These are phyloP conservation scores for Hericium erinaceus DNA, from an alignment of 768 basidiomycete genomes.

Conservation along the genomic window DNA sequence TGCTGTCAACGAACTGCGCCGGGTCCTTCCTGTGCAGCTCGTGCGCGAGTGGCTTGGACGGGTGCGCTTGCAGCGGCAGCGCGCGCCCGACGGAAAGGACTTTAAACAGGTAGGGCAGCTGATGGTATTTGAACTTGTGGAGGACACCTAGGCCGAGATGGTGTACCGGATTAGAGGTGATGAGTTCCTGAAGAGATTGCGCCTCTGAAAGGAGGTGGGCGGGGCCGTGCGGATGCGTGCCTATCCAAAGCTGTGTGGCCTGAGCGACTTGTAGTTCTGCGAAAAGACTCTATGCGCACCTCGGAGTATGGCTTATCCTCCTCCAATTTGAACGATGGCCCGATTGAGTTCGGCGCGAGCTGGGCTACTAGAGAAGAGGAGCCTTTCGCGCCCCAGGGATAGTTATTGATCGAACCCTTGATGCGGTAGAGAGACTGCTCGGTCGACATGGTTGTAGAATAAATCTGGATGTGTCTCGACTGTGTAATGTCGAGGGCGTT, in stretches of 20 bases:
- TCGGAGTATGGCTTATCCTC: slow-evolving; percentile 45
- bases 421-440: slow-evolving; percentile 15
- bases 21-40: slow-evolving; percentile 33
- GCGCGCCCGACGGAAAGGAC: slow-evolving; percentile 40
- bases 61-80: slow-evolving; percentile 51
- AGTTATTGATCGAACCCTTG: slow-evolving; percentile 28
- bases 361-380: slow-evolving; percentile 37
- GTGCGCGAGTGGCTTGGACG: slow-evolving; percentile 38
- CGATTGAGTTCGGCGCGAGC: slow-evolving; percentile 24
- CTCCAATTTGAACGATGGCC: slow-evolving; percentile 29
- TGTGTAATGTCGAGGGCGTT: too few species aligned
- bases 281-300: slow-evolving; percentile 21
- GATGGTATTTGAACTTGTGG: slow-evolving; percentile 46
- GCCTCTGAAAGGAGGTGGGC: slow-evolving; percentile 24
- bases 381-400: slow-evolving; percentile 48
- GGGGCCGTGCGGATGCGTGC: slow-evolving; percentile 45
- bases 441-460: not conserved
- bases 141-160: slow-evolving; percentile 44
- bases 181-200: slow-evolving; percentile 26
- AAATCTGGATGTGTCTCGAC: too few species aligned
- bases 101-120: slow-evolving; percentile 45
- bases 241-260: slow-evolving; percentile 46
- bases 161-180: slow-evolving; percentile 16
- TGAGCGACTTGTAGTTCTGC: not conserved
- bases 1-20: slow-evolving; percentile 35